Evolutionary conservation across 2,329 filamentous ascomycete species (phyloP).

Genomic region (Xylariomycetidae sp.): DNA sequence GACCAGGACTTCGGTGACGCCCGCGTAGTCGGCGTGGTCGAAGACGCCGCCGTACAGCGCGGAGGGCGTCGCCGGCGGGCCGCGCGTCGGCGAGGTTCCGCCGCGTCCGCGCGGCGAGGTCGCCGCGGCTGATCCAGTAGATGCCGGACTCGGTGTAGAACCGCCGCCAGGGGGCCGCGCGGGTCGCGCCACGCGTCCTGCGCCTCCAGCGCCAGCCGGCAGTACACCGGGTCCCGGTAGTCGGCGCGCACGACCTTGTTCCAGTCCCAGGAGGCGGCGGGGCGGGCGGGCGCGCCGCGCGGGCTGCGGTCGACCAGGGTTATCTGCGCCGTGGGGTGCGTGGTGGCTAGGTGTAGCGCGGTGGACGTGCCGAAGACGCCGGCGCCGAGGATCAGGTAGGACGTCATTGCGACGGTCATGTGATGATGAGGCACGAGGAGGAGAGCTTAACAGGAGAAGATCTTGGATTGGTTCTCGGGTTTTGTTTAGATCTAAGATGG

Average conservation of each 20-base stretch:
- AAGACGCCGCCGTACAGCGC: constrained; percentile 45
- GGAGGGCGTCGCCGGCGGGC: constrained; percentile 40
- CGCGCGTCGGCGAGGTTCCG: constrained; percentile 34
- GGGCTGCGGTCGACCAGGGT: constrained; percentile 53
- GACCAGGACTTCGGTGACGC: constrained; percentile 45
- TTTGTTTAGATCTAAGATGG: no score
- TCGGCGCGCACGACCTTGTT: constrained; percentile 68
- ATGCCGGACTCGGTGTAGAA: constrained; percentile 46
- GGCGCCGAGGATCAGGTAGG: constrained; percentile 56
- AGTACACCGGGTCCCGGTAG: constrained; percentile 60
- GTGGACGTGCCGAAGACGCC: constrained; percentile 62
- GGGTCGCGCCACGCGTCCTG: constrained; percentile 49
- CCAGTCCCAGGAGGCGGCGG: constrained; percentile 65
- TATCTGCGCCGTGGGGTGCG: constrained; percentile 42
- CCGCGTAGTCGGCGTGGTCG: constrained; percentile 45
- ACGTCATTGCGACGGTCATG: no score
- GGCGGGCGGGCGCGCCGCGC: constrained; percentile 36
- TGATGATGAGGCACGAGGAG: no score
- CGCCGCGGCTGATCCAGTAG: constrained; percentile 30
- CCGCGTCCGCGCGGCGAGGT: constrained; percentile 28
- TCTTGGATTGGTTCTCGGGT: no score
- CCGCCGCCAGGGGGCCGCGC: constrained; percentile 36
- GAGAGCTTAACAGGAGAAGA: no score
- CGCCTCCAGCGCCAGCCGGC: constrained; percentile 58
- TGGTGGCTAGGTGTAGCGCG: constrained; percentile 54